phyloP scores from a whole-genome alignment of 1,284 basidiomycete genomes.

The Blastosporella zonata region DNA sequence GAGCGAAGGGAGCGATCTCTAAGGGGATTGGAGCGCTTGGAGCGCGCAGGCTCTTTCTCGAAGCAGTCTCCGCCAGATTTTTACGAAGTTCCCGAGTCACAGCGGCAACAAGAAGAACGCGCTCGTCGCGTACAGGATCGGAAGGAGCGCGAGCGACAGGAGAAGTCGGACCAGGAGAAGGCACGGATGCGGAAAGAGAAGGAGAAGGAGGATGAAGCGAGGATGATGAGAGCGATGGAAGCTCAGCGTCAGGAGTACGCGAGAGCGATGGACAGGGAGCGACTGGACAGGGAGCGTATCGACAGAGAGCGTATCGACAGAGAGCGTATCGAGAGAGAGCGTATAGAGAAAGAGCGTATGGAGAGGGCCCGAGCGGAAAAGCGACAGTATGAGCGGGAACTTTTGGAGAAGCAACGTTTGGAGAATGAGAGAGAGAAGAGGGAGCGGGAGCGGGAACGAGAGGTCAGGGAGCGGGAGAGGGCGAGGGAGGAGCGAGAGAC shows the following conservation, averaged over 20 bases:
- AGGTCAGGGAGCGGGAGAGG: constrained; percentile 2
- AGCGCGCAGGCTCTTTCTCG: not conserved
- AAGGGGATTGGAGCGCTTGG: not conserved
- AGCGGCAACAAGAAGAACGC: constrained; percentile 5
- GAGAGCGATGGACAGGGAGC: no score
- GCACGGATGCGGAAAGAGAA: constrained; percentile 2
- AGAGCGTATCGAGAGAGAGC: no score
- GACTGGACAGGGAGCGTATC: no score
- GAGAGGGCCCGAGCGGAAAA: no score
- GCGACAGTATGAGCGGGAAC: constrained; percentile 4
- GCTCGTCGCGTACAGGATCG: constrained; percentile 10
- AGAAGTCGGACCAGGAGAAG: constrained; percentile 4
- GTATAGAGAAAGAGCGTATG: no score
- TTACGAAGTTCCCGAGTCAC: not conserved
- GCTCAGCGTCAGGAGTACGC: no score
- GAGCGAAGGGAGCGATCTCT: constrained; percentile 6
- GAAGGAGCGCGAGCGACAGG: constrained; percentile 11
- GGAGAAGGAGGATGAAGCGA: no score
- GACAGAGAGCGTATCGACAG: no score
- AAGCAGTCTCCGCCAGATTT: not conserved
- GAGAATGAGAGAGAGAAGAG: constrained; percentile 2
- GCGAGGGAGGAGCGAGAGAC: not conserved
- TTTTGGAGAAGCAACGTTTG: constrained; percentile 3
- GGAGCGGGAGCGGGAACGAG: constrained; percentile 2
- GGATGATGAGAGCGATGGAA: no score